phyloP scores from a whole-genome alignment of 108 stramenopile genomes.

The Cylindrotheca fusiformis region DNA sequence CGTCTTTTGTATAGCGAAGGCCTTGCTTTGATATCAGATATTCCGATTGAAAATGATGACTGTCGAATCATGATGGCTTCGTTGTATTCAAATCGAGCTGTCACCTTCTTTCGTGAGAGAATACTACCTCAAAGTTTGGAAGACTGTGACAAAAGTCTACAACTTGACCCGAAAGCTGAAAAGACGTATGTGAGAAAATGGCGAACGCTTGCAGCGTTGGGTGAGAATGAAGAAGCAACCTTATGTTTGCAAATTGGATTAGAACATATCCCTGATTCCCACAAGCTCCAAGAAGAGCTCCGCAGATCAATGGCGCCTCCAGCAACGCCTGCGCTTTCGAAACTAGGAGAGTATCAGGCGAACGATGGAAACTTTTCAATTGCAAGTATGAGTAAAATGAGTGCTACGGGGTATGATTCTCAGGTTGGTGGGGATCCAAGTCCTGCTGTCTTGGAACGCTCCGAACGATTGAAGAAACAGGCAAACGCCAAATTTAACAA shows the following conservation, averaged over 20 bases:
- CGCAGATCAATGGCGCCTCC: conserved; percentile 21
- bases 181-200: conserved; percentile 42
- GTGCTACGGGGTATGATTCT: conserved; percentile 13
- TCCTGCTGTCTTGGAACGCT: conserved; percentile 29
- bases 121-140: conserved; percentile 27
- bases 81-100: conserved; percentile 41
- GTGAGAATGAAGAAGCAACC: conserved; percentile 19
- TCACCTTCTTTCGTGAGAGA: conserved; percentile 35
- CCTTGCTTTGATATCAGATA: conserved; percentile 23
- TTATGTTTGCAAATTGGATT: conserved; percentile 23
- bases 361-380: conserved; percentile 20
- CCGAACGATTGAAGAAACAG: conserved; percentile 34
- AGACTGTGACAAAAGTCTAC: conserved; percentile 34
- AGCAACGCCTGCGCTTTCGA: conserved; percentile 6
- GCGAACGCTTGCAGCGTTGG: conserved; percentile 34
- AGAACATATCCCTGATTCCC: conserved; percentile 14
- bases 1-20: conserved; percentile 43
- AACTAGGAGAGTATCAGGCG: neutral
- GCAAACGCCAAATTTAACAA: conserved; percentile 42
- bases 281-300: conserved; percentile 26
- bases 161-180: conserved; percentile 28
- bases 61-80: conserved; percentile 30
- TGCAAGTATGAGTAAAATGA: conserved; percentile 13
- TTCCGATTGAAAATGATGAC: conserved; percentile 20
- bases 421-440: conserved; percentile 30